Evolutionary conservation across 192 early-diverging fungal species (phyloP), one percentile per base, ranked within the genome.

Genomic region (Chytriomyces hyalinus): DNA sequence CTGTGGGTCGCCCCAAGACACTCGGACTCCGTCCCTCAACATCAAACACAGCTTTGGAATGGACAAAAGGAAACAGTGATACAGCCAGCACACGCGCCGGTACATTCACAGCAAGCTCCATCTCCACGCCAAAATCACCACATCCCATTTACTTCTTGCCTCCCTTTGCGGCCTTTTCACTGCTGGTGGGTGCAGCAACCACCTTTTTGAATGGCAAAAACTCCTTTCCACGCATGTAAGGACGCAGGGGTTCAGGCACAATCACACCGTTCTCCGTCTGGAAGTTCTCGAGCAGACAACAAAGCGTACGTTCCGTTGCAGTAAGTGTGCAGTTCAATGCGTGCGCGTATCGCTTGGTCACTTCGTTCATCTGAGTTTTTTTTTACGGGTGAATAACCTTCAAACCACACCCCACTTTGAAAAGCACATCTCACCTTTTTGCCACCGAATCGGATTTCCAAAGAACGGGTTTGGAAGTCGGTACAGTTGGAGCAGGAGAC

Each of bases 401-500:
- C 36, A 36, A 26, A 36, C 36, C 36, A 36, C 4, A 36, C 36
- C 36, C 5, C 13, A 57, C 15, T 13, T n/a, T 13, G 15, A 57
- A 57, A 20, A 57, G 20, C 53, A 57, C 7, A 10, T 44, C 43
- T 7, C 50, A 86, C 85, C 85, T 98, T 98, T 89, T 99, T 99
- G 66, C 93, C 90, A 66, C 98, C 98, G 70, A 93, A 93, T 66
- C 96, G 92, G 85, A 99, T 98, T 79, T 98, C 97, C 5, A 99
- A 87, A 51, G 89, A 87, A 67, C 98, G 90, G 22, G 91, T 94
- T 87, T 99, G 98, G 87, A 95, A 99, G 87, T 98, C 98, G 26
- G 97, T 98, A 86, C 98, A 99, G 93, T 99, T 99, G 61, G 93
- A 95, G 92, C 96, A 98, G 51, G 94, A 96, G 61, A 99, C 98